Percentiles rank a stretch among this genome's conserved stretches.
These are phyloP conservation scores for Sarcodon aspratus DNA, from an alignment of 768 basidiomycete genomes.

Conservation along the genomic window DNA sequence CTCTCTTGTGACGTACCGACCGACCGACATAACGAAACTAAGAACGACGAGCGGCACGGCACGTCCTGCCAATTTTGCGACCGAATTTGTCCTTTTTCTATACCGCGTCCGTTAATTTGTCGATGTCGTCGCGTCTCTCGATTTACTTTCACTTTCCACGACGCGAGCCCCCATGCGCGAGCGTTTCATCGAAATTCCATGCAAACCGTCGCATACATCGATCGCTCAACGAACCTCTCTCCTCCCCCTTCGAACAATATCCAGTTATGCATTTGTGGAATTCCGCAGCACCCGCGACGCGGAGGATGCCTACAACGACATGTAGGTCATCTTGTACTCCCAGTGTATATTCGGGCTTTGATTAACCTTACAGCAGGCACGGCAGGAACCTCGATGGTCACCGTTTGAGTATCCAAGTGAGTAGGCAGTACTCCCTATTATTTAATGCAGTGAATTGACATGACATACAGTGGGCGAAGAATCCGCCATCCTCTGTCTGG, in stretches of 20 bases:
- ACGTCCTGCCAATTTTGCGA: background rate
- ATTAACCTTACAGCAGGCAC: conserved; percentile 37
- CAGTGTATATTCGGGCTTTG: background rate
- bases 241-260: conserved; percentile 21
- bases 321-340: conserved; percentile 32
- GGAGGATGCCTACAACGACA: conserved; percentile 76
- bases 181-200: conserved; percentile 12
- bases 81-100: background rate
- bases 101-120: conserved; percentile 2
- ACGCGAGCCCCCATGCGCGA: background rate
- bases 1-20: no score
- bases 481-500: conserved; percentile 77
- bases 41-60: no score
- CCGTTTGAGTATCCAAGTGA: conserved; percentile 63
- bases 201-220: conserved; percentile 21
- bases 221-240: conserved; percentile 44
- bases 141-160: background rate
- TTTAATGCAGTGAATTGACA: background rate
- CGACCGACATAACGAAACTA: no score
- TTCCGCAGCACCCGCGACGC: conserved; percentile 71
- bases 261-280: conserved; percentile 82
- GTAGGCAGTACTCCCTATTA: conserved; percentile 7
- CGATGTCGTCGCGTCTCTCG: conserved; percentile 2
- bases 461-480: conserved; percentile 58
- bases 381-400: conserved; percentile 65